Conservation (phyloP, 1,139 yeast species). For the Debaryomycetaceae sp. region DNA sequence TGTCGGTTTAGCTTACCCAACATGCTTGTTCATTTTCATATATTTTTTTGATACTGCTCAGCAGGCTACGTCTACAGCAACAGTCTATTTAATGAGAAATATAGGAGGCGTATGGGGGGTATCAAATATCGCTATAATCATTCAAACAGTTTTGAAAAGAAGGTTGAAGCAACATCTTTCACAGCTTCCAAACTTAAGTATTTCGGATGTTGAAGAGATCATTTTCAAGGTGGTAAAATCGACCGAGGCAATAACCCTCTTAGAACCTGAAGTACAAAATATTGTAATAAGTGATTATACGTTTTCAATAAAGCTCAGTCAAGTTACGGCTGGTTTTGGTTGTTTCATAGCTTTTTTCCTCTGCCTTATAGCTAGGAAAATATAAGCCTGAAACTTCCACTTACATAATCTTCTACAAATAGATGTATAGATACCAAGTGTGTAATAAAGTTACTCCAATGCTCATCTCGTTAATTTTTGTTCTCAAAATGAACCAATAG, state of each 20-base stretch:
- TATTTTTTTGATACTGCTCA: constrained; percentile 27
- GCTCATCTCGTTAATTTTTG: too few relatives aligned
- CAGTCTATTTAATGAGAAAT: constrained; percentile 34
- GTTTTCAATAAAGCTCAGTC: constrained; percentile 19
- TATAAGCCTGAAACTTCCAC: too few relatives aligned
- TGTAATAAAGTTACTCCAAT: too few relatives aligned
- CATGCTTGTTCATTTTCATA: constrained; percentile 34
- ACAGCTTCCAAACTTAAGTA: constrained; percentile 7
- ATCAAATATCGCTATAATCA: constrained; percentile 29
- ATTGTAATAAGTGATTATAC: constrained; percentile 18
- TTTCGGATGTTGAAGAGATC: constrained; percentile 12
- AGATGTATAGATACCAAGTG: too few relatives aligned
- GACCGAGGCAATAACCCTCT: constrained; percentile 14
- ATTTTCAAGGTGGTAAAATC: constrained; percentile 15
- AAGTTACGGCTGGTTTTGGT: constrained; percentile 15
- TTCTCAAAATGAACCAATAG: too few relatives aligned
- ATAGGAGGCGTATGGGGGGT: constrained; percentile 43
- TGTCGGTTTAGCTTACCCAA: constrained; percentile 39
- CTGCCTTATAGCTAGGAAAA: constrained; percentile 7
- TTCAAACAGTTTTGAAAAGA: constrained; percentile 17
- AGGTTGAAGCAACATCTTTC: constrained; percentile 13
- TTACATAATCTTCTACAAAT: too few relatives aligned
- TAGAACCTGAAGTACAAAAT: constrained; percentile 11
- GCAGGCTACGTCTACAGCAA: constrained; percentile 38
- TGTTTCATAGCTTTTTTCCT: constrained; percentile 18